Conservation (phyloP, 768 basidiomycete species). For the Stropharia rugosoannulata region DNA sequence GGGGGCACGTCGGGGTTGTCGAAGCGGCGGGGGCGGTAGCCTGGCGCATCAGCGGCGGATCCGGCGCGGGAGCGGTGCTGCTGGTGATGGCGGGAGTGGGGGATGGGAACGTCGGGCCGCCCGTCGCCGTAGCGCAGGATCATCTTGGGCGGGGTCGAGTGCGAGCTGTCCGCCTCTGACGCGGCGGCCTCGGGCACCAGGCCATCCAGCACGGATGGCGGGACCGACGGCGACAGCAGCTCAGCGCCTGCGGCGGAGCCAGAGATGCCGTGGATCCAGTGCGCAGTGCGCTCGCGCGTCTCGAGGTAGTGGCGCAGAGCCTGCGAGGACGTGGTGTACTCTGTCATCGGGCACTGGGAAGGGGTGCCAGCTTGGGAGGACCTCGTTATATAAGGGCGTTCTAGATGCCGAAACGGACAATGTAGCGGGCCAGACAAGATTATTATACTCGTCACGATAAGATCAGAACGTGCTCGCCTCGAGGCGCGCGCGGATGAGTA, state of each 20-base stretch:
- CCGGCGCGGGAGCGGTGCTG: constrained; percentile 38
- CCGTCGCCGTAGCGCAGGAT: constrained; percentile 68
- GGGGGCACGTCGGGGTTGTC: constrained; percentile 31
- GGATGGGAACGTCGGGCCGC: constrained; percentile 61
- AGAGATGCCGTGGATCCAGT: constrained; percentile 50
- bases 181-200: constrained; percentile 38
- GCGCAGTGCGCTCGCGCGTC: constrained; percentile 59
- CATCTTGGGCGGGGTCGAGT: constrained; percentile 69
- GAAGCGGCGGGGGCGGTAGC: constrained; percentile 22
- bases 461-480: constrained; percentile 50
- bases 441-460: constrained; percentile 30
- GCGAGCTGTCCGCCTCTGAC: constrained; percentile 48
- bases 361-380: constrained; percentile 25
- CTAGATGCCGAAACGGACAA: constrained; percentile 27
- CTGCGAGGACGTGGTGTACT: constrained; percentile 60
- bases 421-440: constrained; percentile 25
- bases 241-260: constrained; percentile 36
- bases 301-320: constrained; percentile 57
- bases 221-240: constrained; percentile 58
- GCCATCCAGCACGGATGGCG: constrained; percentile 51
- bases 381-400: constrained; percentile 33
- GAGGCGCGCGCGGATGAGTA: constrained; percentile 20
- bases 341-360: constrained; percentile 50
- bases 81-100: constrained; percentile 31
- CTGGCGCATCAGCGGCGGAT: constrained; percentile 32